Evolutionary conservation across 2,329 filamentous ascomycete genomes (phyloP), one percentile per base, ranked within the genome.

Genomic region (Ophiostoma sp.): DNA sequence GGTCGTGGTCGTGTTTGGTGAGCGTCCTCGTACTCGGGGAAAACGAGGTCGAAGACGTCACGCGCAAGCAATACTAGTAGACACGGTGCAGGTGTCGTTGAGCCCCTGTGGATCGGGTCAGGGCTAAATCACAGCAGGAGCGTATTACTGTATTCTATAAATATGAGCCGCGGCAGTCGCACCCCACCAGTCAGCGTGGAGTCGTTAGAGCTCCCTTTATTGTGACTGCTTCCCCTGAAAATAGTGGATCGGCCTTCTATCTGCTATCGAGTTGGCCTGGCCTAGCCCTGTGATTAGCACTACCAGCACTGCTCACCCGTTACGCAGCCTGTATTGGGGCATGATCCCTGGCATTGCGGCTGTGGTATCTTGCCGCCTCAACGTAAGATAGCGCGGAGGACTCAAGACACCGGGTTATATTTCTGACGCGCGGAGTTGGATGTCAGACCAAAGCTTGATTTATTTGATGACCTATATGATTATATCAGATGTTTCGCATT

Each of bases 101-200:
- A 55, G 27, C 62, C 41, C n/a, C 41, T 44, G 62, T 64, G 62
- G 62, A 6, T 18, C 41, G 62, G 18, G 40, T 60, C 60, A 4
- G 18, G n/a, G 62, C 41, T 42, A 64, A 64, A 41, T 40, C 44
- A 55, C 49, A 27, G 49, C 49, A 49, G 45, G n/a, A n/a, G n/a
- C n/a, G n/a, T n/a, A n/a, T n/a, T n/a, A n/a, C n/a, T n/a, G n/a
- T 11, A 55, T 4, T 55, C 49, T 55, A 55, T n/a, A 55, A 55
- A 27, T 55, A 6, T n/a, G 18, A 52, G 49, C 49, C 47, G 65
- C 41, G 41, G 9, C 64, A 67, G 49, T 49, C 14, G 41, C 63
- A 55, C 41, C 66, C 67, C 63, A 64, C 67, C 67, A 68, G 65
- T 68, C 67, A 68, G 67, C 67, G 60, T 27, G 5, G 27, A 44